Evolutionary conservation across 306 rosid genomes (phyloP).

Genomic region (cucumber (Cucumis sativus)): Cucumber_9930_V3 NC_026656.2:6772501-6773000

Average conservation of each 20-base stretch:
- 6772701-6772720: constrained; percentile 91
- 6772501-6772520: background rate
- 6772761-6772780: constrained; percentile 81
- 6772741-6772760: constrained; percentile 88
- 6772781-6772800: background rate
- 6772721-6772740: constrained; percentile 93
- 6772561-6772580: background rate
- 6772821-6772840: background rate
- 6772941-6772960: constrained; percentile 93
- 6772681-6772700: constrained; percentile 19
- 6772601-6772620: too few species aligned
- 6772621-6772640: too few species aligned
- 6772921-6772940: constrained; percentile 78
- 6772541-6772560: background rate
- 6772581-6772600: background rate
- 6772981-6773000: constrained; percentile 92
- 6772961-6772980: constrained; percentile 62
- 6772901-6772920: constrained; percentile 91
- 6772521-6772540: background rate
- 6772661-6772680: background rate
- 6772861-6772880: constrained; percentile 44
- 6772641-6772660: background rate
- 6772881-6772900: constrained; percentile 92
- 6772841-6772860: background rate
- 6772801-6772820: background rate